Evolutionary conservation across 805 yeast species (phyloP), one percentile per base, ranked within the genome.

Genomic region (Sugiyamaella smithiae): DNA sequence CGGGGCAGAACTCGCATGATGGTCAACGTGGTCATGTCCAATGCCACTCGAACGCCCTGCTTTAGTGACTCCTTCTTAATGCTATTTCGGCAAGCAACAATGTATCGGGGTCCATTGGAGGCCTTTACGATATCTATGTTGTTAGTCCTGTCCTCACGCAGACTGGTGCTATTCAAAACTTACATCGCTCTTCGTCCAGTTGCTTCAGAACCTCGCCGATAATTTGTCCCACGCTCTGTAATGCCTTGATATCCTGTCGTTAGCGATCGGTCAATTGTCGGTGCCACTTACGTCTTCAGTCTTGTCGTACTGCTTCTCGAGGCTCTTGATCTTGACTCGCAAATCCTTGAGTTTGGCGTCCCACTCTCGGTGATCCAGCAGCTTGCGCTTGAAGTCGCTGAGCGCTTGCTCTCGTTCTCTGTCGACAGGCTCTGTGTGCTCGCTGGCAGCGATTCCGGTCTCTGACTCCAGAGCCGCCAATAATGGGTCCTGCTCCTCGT

Each of bases 1-100:
- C 99, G 81, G 14, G 99, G 99, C 60, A 93, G 76, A 38, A 93
- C 84, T 63, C 99, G 82, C 99, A 93, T 93, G 53, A 93, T 93
- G 16, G 99, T 93, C 59, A 93, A 76, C 0, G 99, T 93, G 22
- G 99, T 93, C 85, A 93, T 93, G 70, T 93, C 99, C 59, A 93
- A 74, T 12, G 99, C 93, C 40, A 93, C 99, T 66, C 99, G 81
- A 19, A 90, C 90, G 44, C 99, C 99, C 67, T 89, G 95, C 68
- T 86, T 83, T 62, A 93, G 76, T 52, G 78, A 79, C 40, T 83
- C 85, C 61, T 87, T 82, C 64, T 85, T 87, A 65, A 93, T 88
- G 28, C 96, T 85, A 67, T 89, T 89, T 64, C 99, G 82, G 68
- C 96, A 93, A 38, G 98, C 98, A 44, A 93, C 99, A 58, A 93